Evolutionary conservation across 2,329 filamentous ascomycete genomes (phyloP).

Genomic region (Stachybotrys chlorohalonatus): DNA sequence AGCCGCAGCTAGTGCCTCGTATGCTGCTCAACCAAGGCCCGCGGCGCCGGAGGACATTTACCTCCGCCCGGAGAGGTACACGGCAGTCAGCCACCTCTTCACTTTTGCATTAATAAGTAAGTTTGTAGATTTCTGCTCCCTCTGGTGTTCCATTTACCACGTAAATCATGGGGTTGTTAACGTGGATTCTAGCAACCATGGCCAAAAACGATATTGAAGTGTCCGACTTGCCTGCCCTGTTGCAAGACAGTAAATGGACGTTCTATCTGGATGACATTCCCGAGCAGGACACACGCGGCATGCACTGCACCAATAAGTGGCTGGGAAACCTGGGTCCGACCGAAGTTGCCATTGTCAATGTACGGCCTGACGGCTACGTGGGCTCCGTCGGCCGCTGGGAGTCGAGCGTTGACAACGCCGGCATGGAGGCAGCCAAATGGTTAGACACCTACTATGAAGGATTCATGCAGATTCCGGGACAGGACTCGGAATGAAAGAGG

Average conservation of each 20-base stretch:
- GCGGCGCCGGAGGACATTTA: conserved; percentile 56
- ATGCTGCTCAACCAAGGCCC: conserved; percentile 47
- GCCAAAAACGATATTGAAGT: conserved; percentile 56
- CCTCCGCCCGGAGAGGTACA: conserved; percentile 59
- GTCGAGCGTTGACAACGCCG: conserved; percentile 39
- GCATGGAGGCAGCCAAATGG: conserved; percentile 43
- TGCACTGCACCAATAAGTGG: conserved; percentile 60
- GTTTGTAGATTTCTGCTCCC: conserved; percentile 12
- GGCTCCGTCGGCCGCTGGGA: conserved; percentile 52
- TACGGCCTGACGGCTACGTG: conserved; percentile 67
- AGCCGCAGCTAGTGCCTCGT: conserved; percentile 50
- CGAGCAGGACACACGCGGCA: conserved; percentile 42
- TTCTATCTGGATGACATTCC: conserved; percentile 61
- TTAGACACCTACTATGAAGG: conserved; percentile 45
- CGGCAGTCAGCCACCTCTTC: conserved; percentile 56
- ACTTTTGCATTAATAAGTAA: conserved; percentile 61
- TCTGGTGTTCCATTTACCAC: not conserved
- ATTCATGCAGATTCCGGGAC: conserved; percentile 41
- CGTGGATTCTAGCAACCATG: conserved; percentile 39
- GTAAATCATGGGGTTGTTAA: not conserved
- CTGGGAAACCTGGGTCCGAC: conserved; percentile 46
- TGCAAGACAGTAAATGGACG: conserved; percentile 61
- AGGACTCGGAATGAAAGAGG: conserved; percentile 4
- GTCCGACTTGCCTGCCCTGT: conserved; percentile 48
- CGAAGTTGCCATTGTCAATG: conserved; percentile 56